Base-by-base conservation (phyloP, 129 eudicot species). In the Flaveria ramosissima region DNA sequence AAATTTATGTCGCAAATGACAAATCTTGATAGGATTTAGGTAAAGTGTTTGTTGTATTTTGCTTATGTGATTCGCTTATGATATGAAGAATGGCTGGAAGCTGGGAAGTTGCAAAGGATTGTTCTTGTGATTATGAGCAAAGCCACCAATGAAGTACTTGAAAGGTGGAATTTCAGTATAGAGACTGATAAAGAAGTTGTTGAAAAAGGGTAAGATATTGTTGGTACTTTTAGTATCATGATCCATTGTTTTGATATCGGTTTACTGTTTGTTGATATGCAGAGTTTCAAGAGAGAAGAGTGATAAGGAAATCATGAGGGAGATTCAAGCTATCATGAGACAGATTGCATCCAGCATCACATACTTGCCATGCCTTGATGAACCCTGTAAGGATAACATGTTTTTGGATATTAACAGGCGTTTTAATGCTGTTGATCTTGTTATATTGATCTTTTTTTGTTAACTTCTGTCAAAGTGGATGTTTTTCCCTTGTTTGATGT, bases 281-380 rank as follows among this genome's bases (percentile, higher is more conserved):
- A 93, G 97, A 14, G 91, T 89, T 56, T 84, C 96, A 15, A 87
- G 93, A 81, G 96, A 93, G 85, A 93, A 93, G 82, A 93, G 98
- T 87, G 97, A 93, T 76, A 93, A 93, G 67, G 96, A 89, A 78
- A 93, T 93, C 17, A 91, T 93, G 97, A 90, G 98, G 71, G 98
- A 93, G 80, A 93, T 89, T 71, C 98, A 93, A 86, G 98, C 98
- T 68, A 91, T 93, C 42, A 93, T 93, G 98, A 90, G 98, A 78
- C 97, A 93, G 73, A 93, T 93, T 72, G 92, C 95, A 24, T 90
- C 98, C 66, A 91, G 98, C 79, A 87, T 93, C 46, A 90, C 98
- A 8, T 93, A 93, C 80, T 82, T 93, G 84, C 97, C 98, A 7
- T 93, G 98, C 86, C 91, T 93, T 21, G 98, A 91, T 86, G 98